Percentiles rank a stretch among this genome's conserved stretches.
phyloP scores from a whole-genome alignment of 352 stramenopile genomes.

The Pythium guiyangense region DNA sequence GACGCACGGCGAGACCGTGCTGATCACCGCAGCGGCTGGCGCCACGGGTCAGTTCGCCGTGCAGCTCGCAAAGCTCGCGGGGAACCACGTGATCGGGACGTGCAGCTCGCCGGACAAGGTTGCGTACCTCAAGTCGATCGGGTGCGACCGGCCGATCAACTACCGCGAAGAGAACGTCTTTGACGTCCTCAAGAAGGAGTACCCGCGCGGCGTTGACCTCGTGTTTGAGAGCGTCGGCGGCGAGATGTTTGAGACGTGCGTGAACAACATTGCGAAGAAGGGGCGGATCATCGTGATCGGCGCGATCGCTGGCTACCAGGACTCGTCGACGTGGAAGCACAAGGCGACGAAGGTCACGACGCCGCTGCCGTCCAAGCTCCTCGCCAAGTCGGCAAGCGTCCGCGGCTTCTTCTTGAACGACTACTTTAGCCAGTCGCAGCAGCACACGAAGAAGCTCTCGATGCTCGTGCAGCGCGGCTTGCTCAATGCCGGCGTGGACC shows the following conservation, averaged over 20 bases:
- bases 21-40: conserved; percentile 39
- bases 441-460: conserved; percentile 39
- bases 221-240: conserved; percentile 44
- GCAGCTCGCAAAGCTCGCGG: conserved; percentile 67
- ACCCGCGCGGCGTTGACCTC: conserved; percentile 35
- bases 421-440: conserved; percentile 20
- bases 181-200: conserved; percentile 45
- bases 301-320: conserved; percentile 40
- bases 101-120: conserved; percentile 75
- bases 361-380: conserved; percentile 30
- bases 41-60: conserved; percentile 68
- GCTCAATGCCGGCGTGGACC: conserved; percentile 34
- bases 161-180: conserved; percentile 60
- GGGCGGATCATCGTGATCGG: conserved; percentile 45
- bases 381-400: conserved; percentile 37
- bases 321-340: conserved; percentile 44
- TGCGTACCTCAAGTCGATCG: conserved; percentile 52
- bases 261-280: conserved; percentile 25
- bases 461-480: conserved; percentile 34
- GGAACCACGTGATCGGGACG: conserved; percentile 63
- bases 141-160: conserved; percentile 65
- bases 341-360: conserved; percentile 21
- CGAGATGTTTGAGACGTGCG: conserved; percentile 33
- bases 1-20: conserved; percentile 34
- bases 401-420: conserved; percentile 43